A percentile compares a stretch with the other conserved stretches of the same genome.
phyloP scores from a whole-genome alignment of 139 green algal species.

The Chlorella sp. region DNA sequence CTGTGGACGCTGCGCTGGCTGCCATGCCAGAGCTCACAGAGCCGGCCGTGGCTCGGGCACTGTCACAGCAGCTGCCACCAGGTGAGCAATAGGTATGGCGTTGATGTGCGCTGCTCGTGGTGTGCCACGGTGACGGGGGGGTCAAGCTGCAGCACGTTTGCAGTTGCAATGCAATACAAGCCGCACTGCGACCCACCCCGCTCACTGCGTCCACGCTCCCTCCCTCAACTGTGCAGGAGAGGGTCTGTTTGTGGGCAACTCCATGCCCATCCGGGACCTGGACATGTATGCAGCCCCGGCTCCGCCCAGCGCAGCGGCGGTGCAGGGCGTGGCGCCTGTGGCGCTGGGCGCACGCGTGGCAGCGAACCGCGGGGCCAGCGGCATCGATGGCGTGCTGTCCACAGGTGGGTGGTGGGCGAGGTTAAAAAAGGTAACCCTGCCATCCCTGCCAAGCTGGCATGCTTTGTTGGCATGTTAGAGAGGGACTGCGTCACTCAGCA shows the following conservation, averaged over 20 bases:
- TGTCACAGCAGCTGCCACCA: constrained; percentile 50
- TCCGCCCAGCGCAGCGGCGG: not conserved
- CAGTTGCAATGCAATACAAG: too few species aligned
- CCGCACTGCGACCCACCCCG: too few species aligned
- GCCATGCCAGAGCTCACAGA: constrained; percentile 60
- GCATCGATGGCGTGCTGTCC: constrained; percentile 96
- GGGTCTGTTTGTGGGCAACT: constrained; percentile 97
- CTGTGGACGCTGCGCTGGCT: constrained; percentile 48
- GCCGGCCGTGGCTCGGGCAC: constrained; percentile 65
- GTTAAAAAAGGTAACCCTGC: too few species aligned
- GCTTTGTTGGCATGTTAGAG: not conserved
- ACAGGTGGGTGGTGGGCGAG: constrained; percentile 36
- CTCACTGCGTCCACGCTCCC: too few species aligned
- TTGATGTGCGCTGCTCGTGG: too few species aligned
- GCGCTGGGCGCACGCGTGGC: constrained; percentile 61
- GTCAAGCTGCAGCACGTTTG: too few species aligned
- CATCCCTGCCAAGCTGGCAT: not conserved
- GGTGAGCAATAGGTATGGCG: constrained; percentile 27
- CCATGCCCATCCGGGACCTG: constrained; percentile 98
- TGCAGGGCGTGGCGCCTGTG: constrained; percentile 14
- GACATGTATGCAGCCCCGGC: constrained; percentile 93
- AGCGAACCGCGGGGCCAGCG: constrained; percentile 93
- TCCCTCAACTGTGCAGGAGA: constrained; percentile 41
- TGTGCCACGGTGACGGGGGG: too few species aligned
- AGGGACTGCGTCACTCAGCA: too few species aligned